Evolutionary conservation across 495 filamentous ascomycete species (phyloP), one percentile per base, ranked within the genome.

Genomic region (Podospora pseudopauciseta): DNA sequence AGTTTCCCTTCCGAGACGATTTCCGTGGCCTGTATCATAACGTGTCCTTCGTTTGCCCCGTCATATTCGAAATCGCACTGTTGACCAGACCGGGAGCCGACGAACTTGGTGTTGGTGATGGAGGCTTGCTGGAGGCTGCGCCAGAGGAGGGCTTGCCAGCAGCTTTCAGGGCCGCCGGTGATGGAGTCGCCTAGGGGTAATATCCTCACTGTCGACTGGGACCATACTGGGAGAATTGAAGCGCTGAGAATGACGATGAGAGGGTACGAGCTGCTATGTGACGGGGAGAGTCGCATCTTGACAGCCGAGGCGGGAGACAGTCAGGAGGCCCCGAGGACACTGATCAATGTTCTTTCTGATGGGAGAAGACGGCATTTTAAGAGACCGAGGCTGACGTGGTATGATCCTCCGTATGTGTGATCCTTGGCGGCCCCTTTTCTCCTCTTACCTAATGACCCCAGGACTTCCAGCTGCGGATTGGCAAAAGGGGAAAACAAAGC

Each of bases 31-130:
- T 80, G 75, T 64, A 74, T 79, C 13, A 81, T 80, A 19, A 78
- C 76, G 69, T 82, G 81, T 28, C 80, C 83, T 64, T 85, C 81
- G 65, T 84, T 80, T 19, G 78, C 78, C 39, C 80, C 77, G 66
- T 85, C 81, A 69, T 83, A 83, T 63, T 75, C 74, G 63, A 79
- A 74, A 61, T 77, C 78, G 64, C 77, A 78, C 55, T 81, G 76
- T 27, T 78, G 73, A 0, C 32, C 70, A 1, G 72, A 57, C 11
- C 78, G 78, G 3, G 80, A 79, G 19, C 80, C 80, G 34, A 81
- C 80, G 65, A 82, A 78, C 57, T 80, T 74, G 53, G 75, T 78
- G 70, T 75, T 72, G 2, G 67, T 78, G 11, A 76, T 67, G 5
- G 70, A 69, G 59, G 75, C 73, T 5, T 66, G 61, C 20, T 75